Conservation (phyloP, 108 stramenopile genomes). For the Skeletonema grethae region DNA sequence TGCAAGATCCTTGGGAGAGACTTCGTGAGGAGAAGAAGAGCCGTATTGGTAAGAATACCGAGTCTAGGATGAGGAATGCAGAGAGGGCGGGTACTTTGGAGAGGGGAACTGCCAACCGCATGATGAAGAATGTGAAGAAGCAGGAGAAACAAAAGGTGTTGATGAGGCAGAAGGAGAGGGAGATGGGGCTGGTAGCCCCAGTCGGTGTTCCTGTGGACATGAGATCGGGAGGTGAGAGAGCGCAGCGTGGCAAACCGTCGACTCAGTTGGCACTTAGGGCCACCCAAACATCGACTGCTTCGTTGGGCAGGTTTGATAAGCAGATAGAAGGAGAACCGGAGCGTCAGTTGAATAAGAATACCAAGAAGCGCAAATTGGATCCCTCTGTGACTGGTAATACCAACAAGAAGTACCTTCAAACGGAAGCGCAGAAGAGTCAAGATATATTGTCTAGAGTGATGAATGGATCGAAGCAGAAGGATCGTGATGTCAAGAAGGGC, state of each 20-base stretch:
- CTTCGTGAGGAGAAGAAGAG: conserved; percentile 70
- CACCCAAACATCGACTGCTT: conserved; percentile 84
- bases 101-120: conserved; percentile 69
- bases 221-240: conserved; percentile 1
- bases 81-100: conserved; percentile 69
- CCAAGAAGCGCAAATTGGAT: conserved; percentile 78
- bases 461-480: conserved; percentile 71
- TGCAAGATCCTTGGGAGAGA: conserved; percentile 84
- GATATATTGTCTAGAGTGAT: conserved; percentile 82
- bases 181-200: conserved; percentile 60
- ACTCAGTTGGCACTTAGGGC: conserved; percentile 69
- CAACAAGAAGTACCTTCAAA: conserved; percentile 51
- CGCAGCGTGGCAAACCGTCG: conserved; percentile 67
- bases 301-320: conserved; percentile 83
- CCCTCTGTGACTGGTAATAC: conserved; percentile 33
- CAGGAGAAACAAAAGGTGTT: conserved; percentile 52
- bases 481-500: conserved; percentile 73
- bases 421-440: conserved; percentile 64
- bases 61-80: conserved; percentile 74
- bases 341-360: conserved; percentile 56
- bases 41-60: conserved; percentile 72
- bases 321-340: conserved; percentile 85
- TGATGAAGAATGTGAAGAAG: conserved; percentile 58
- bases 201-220: conserved; percentile 81
- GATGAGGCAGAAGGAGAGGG: conserved; percentile 50